A percentile compares a stretch with the other conserved stretches of the same genome.
phyloP scores from a whole-genome alignment of 164 flowering plant genomes.

The Vitis amurensis region DNA sequence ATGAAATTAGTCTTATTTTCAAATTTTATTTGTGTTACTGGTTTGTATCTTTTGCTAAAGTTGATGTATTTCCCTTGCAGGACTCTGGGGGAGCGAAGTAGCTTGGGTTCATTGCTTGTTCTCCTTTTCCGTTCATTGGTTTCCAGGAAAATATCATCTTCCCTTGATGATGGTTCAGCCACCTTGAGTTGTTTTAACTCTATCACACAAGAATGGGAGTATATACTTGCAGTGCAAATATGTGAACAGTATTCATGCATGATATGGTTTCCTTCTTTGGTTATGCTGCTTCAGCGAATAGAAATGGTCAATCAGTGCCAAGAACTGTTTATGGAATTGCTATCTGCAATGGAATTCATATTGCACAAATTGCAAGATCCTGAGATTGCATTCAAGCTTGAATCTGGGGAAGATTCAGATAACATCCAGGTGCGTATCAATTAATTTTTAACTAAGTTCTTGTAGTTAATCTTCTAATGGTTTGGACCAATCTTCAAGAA shows the following conservation, averaged over 20 bases:
- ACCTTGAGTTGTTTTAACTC: conserved; percentile 21
- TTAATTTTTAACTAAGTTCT: no score
- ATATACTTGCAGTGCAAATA: conserved; percentile 55
- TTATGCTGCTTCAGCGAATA: conserved; percentile 45
- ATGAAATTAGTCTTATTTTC: background rate
- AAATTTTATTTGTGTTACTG: background rate
- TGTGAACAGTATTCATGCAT: conserved; percentile 74
- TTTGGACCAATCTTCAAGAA: no score
- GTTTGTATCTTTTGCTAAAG: conserved; percentile 7
- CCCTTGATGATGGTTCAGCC: conserved; percentile 7
- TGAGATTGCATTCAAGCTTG: conserved; percentile 59
- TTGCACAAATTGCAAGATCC: conserved; percentile 68
- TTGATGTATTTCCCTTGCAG: conserved; percentile 40
- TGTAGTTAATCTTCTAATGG: no score
- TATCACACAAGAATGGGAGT: conserved; percentile 67
- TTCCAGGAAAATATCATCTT: conserved; percentile 31
- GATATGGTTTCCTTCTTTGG: conserved; percentile 89
- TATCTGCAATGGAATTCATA: conserved; percentile 51
- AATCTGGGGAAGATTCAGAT: conserved; percentile 48
- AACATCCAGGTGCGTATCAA: conserved; percentile 56
- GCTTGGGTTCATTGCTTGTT: conserved; percentile 65
- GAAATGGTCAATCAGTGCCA: conserved; percentile 19
- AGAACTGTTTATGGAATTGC: conserved; percentile 38
- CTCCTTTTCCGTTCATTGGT: conserved; percentile 76
- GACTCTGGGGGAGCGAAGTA: conserved; percentile 55